Conservation (phyloP, 192 early-diverging fungal species). For the Entomortierella lignicola region DNA sequence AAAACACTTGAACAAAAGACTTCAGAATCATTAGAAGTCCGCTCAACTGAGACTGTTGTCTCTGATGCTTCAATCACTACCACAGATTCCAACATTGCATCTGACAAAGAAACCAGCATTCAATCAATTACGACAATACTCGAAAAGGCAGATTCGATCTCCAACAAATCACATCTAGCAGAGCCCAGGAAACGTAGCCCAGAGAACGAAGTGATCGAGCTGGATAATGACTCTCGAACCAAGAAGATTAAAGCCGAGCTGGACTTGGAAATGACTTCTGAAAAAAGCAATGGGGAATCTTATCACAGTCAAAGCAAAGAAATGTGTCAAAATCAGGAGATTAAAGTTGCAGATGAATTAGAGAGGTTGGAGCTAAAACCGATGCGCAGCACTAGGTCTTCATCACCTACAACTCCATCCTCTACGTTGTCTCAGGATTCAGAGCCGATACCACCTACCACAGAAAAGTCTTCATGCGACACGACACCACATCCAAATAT, state of each 20-base stretch:
- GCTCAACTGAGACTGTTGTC: neutral
- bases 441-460: constrained; percentile 1
- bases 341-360: constrained; percentile 22
- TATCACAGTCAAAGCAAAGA: neutral
- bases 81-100: neutral
- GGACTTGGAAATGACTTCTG: constrained; percentile 12
- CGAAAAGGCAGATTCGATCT: neutral
- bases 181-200: constrained; percentile 40
- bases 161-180: neutral
- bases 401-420: constrained; percentile 11
- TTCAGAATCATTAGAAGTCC: neutral
- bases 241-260: constrained; percentile 45
- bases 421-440: neutral
- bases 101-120: neutral
- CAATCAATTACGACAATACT: neutral
- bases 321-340: constrained; percentile 5
- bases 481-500: neutral
- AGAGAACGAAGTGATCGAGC: neutral
- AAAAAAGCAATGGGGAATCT: neutral
- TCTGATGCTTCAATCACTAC: neutral
- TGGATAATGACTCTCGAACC: neutral
- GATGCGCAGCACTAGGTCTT: constrained; percentile 1
- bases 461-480: neutral
- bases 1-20: constrained; percentile 6
- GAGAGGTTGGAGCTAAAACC: constrained; percentile 35